These are phyloP conservation scores for Taphrina confusa DNA, from an alignment of 1,139 yeast species.

Conservation along the genomic window DNA sequence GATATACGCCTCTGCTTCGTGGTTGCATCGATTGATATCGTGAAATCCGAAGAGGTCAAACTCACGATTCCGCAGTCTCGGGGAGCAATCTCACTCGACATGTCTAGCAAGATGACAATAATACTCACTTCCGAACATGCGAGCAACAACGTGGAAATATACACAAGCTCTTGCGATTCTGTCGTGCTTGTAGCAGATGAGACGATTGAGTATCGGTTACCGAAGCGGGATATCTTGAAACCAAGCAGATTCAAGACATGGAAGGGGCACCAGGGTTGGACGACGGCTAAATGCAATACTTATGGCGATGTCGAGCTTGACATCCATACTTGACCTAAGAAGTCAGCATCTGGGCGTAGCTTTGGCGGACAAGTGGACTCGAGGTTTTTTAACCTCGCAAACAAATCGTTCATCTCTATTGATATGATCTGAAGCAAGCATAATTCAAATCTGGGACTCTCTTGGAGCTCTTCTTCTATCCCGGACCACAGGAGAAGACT, in stretches of 20 bases:
- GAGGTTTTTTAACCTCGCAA: too few relatives aligned
- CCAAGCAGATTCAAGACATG: conserved; percentile 16
- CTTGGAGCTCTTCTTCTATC: too few relatives aligned
- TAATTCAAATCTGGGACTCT: too few relatives aligned
- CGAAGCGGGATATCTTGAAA: conserved; percentile 1
- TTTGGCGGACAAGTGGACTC: too few relatives aligned
- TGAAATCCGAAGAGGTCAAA: conserved; percentile 6
- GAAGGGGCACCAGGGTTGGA: not conserved
- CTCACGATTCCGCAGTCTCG: not conserved
- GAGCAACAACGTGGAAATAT: not conserved
- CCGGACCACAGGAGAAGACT: too few relatives aligned
- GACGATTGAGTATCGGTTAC: not conserved
- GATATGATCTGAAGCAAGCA: too few relatives aligned
- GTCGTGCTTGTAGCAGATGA: not conserved
- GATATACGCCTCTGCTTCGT: not conserved
- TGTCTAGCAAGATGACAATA: conserved; percentile 1
- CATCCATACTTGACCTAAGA: too few relatives aligned
- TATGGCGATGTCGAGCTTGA: conserved; percentile 10
- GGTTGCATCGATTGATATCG: conserved; percentile 13
- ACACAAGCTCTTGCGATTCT: conserved; percentile 15
- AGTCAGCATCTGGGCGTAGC: too few relatives aligned
- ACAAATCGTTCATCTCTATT: too few relatives aligned
- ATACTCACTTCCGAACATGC: not conserved
- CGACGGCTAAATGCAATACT: not conserved
- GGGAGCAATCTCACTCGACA: conserved; percentile 10